A percentile compares a stretch with the other conserved stretches of the same genome.
phyloP scores from a whole-genome alignment of 2,329 filamentous ascomycete genomes.

The Paraphoma sp. region DNA sequence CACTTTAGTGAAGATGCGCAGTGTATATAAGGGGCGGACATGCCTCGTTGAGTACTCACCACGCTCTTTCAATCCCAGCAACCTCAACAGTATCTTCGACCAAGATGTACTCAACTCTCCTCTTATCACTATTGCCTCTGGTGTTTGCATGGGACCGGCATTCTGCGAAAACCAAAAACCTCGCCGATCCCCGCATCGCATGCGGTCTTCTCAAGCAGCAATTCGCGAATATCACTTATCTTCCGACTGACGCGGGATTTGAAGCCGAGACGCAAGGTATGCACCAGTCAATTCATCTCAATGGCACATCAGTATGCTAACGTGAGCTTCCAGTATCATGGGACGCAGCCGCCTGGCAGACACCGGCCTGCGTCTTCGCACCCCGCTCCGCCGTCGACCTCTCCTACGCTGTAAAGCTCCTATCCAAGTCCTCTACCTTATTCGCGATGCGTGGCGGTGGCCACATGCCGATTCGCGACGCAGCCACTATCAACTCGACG shows the following conservation, averaged over 20 bases:
- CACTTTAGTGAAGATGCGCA: background rate
- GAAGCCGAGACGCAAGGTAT: background rate
- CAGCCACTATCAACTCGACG: constrained; percentile 23
- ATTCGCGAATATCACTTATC: background rate
- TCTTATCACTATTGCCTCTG: background rate
- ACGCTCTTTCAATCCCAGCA: background rate
- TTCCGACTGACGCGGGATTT: background rate
- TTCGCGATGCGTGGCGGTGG: constrained; percentile 33
- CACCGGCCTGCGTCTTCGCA: constrained; percentile 25
- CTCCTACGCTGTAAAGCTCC: constrained; percentile 19
- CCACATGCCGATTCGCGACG: constrained; percentile 30
- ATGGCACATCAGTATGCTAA: background rate
- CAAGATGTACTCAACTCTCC: background rate
- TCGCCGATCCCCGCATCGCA: background rate
- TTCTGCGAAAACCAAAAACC: background rate
- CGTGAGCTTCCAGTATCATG: constrained; percentile 11
- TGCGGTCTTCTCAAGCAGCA: background rate
- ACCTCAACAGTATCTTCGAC: background rate
- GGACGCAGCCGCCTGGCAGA: constrained; percentile 13
- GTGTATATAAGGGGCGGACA: background rate
- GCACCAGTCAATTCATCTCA: background rate
- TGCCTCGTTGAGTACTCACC: background rate
- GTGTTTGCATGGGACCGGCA: background rate
- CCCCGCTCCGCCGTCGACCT: constrained; percentile 20
- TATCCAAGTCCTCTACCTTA: constrained; percentile 15